Evolutionary conservation across 208 protist species (phyloP).

Genomic region (Leishmania mexicana): DNA sequence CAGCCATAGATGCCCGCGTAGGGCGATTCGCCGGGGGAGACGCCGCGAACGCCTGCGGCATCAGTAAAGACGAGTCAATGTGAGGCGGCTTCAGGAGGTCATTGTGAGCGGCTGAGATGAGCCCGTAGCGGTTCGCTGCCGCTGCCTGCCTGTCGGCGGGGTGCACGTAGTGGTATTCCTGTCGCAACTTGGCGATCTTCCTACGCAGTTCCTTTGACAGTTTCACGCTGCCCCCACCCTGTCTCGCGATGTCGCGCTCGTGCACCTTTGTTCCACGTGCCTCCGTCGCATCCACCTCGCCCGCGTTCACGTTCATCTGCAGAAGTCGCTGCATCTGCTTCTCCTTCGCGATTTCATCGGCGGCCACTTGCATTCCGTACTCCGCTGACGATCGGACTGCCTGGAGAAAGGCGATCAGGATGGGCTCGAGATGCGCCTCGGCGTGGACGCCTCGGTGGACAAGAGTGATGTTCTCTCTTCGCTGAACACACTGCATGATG

Average conservation of each 20-base stretch:
- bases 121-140: conserved; percentile 58
- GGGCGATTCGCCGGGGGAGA: conserved; percentile 36
- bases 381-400: conserved; percentile 66
- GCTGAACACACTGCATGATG: conserved; percentile 55
- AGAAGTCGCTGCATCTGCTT: conserved; percentile 91
- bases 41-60: conserved; percentile 45
- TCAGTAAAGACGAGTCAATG: conserved; percentile 59
- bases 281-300: conserved; percentile 22
- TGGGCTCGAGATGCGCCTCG: conserved; percentile 59
- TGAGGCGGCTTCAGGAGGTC: conserved; percentile 67
- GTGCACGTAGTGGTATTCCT: conserved; percentile 49
- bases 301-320: conserved; percentile 61
- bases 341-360: conserved; percentile 89
- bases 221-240: conserved; percentile 26
- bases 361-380: conserved; percentile 90
- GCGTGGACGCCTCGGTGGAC: conserved; percentile 73
- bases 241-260: conserved; percentile 10
- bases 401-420: conserved; percentile 64
- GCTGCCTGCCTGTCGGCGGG: conserved; percentile 19
- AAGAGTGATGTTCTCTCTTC: conserved; percentile 84
- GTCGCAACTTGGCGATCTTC: conserved; percentile 46
- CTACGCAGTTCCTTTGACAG: conserved; percentile 56
- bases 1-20: conserved; percentile 9
- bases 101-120: conserved; percentile 73
- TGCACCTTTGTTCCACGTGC: conserved; percentile 21